Evolutionary conservation across 441 rosid species (phyloP).

Genomic region (Cnidoscolus chayamansa): DNA sequence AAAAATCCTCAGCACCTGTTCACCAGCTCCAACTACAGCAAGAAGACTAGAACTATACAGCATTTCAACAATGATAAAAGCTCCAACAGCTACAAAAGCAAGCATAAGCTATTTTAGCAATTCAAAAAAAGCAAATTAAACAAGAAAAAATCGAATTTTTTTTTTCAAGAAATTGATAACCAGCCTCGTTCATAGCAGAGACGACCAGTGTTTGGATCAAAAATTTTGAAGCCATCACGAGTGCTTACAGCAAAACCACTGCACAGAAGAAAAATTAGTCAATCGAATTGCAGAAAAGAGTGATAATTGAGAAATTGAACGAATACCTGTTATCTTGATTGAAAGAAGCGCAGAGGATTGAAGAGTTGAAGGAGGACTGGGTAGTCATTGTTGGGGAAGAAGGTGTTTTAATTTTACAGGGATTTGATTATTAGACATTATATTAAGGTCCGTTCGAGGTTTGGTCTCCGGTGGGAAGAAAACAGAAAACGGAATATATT

Average conservation of each 20-base stretch:
- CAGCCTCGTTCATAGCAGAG: conserved; percentile 81
- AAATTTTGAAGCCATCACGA: conserved; percentile 62
- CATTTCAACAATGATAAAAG: conserved; percentile 75
- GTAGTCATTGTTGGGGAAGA: conserved; percentile 40
- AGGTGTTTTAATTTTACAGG: not conserved
- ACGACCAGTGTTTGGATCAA: conserved; percentile 75
- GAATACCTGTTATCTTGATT: conserved; percentile 72
- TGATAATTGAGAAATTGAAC: conserved; percentile 1
- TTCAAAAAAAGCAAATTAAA: not conserved
- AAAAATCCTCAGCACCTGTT: conserved; percentile 50
- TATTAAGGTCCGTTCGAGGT: too few species aligned
- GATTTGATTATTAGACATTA: too few species aligned
- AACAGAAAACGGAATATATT: too few species aligned
- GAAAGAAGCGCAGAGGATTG: conserved; percentile 69
- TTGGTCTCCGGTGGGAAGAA: too few species aligned
- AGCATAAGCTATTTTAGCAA: conserved; percentile 10
- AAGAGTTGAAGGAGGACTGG: conserved; percentile 44
- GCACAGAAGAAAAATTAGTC: conserved; percentile 15
- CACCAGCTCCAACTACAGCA: conserved; percentile 91
- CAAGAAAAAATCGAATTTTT: conserved; percentile 1
- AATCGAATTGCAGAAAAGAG: not conserved
- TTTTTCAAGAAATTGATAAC: conserved; percentile 13
- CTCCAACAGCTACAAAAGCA: conserved; percentile 54
- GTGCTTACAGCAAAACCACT: conserved; percentile 76
- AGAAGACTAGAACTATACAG: conserved; percentile 76